phyloP scores from a whole-genome alignment of 108 stramenopile species.

The Stephanodiscus minutulus region DNA sequence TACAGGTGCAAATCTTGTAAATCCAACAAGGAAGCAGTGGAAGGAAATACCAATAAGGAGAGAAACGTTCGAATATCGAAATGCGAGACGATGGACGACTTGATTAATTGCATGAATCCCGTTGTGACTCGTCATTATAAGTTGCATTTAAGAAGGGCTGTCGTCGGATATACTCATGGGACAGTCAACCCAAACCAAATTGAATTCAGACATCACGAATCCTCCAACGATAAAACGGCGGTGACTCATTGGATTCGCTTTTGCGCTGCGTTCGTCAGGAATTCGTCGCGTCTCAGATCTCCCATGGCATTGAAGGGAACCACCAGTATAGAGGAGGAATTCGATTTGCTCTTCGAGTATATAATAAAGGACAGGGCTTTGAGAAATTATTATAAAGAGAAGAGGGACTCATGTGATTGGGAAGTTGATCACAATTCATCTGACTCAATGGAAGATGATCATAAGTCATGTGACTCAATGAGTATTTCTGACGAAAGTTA shows the following conservation, averaged over 20 bases:
- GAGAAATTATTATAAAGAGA: slow-evolving; percentile 34
- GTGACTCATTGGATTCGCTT: slow-evolving; percentile 65
- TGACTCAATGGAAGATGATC: not conserved
- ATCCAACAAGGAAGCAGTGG: slow-evolving; percentile 47
- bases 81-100: slow-evolving; percentile 33
- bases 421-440: slow-evolving; percentile 14
- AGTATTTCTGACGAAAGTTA: slow-evolving; percentile 25
- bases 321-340: slow-evolving; percentile 46
- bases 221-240: slow-evolving; percentile 50
- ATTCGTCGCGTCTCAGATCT: slow-evolving; percentile 35
- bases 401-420: slow-evolving; percentile 36
- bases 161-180: not conserved
- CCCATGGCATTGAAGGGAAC: slow-evolving; percentile 38
- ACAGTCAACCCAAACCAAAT: slow-evolving; percentile 34
- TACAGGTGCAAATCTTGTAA: slow-evolving; percentile 44
- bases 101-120: slow-evolving; percentile 50
- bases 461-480: slow-evolving; percentile 11
- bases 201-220: slow-evolving; percentile 73
- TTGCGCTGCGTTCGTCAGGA: slow-evolving; percentile 39
- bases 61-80: slow-evolving; percentile 33
- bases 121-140: slow-evolving; percentile 54
- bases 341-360: slow-evolving; percentile 58
- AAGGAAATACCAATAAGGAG: slow-evolving; percentile 38
- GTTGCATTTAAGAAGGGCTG: slow-evolving; percentile 56
- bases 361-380: slow-evolving; percentile 62